phyloP scores from a whole-genome alignment of 345 rosid genomes.

The Diplotaxis tenuifolia region DNA sequence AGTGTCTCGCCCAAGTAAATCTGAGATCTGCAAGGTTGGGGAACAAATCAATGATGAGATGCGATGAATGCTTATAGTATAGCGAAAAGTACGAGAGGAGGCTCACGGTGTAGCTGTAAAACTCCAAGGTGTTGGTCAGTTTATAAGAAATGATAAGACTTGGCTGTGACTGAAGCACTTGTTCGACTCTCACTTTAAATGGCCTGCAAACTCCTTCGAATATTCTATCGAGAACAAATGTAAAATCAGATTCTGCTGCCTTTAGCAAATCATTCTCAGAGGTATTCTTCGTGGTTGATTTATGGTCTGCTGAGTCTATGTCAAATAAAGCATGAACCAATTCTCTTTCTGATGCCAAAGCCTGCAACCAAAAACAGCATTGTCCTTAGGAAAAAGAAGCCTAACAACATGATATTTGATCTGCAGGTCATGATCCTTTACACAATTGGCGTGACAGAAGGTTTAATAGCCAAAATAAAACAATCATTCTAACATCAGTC shows the following conservation, averaged over 20 bases:
- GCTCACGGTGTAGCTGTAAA: slow-evolving; percentile 91
- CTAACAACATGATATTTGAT: background rate
- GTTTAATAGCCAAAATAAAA: background rate
- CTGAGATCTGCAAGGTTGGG: slow-evolving; percentile 59
- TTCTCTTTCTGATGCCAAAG: slow-evolving; percentile 98
- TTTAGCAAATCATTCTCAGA: slow-evolving; percentile 62
- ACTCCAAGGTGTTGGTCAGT: slow-evolving; percentile 86
- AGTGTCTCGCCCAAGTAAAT: slow-evolving; percentile 87
- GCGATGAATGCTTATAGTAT: background rate
- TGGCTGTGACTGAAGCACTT: slow-evolving; percentile 96
- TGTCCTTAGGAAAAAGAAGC: slow-evolving; percentile 7
- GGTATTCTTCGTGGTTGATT: slow-evolving; percentile 51
- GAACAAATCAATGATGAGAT: slow-evolving; percentile 4
- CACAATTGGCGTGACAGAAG: too few species aligned
- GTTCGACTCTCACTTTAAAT: slow-evolving; percentile 98
- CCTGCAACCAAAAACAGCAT: slow-evolving; percentile 47
- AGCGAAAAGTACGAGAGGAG: background rate
- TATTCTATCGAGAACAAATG: slow-evolving; percentile 92
- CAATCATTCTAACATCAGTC: background rate
- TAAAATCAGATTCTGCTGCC: slow-evolving; percentile 67
- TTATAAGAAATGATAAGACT: slow-evolving; percentile 85
- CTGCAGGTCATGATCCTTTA: slow-evolving; percentile 3
- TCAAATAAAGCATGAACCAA: slow-evolving; percentile 80
- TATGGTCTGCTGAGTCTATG: slow-evolving; percentile 68
- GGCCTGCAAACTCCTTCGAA: slow-evolving; percentile 99